Evolutionary conservation across 306 rosid genomes (phyloP).

Genomic region (Rubus idaeus): DNA sequence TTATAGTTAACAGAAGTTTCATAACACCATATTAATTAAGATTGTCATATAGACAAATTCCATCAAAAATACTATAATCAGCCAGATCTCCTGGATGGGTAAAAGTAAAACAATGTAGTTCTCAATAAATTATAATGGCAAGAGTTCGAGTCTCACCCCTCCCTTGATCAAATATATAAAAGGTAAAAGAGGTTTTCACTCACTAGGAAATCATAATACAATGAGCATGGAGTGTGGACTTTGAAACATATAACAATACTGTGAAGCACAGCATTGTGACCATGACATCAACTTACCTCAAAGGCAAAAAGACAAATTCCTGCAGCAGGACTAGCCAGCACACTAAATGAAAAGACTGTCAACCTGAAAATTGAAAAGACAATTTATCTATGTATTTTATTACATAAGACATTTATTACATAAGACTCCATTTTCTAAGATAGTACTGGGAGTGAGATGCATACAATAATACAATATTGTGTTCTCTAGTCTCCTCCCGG

Average conservation of each 20-base stretch:
- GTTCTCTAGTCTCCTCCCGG: neutral
- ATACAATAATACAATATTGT: neutral
- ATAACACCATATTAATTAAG: neutral
- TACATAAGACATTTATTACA: neutral
- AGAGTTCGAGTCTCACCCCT: neutral
- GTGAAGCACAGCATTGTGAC: constrained; percentile 5
- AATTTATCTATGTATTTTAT: neutral
- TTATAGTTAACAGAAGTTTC: neutral
- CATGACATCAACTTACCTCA: constrained; percentile 47
- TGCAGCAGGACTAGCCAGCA: constrained; percentile 61
- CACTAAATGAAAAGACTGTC: constrained; percentile 66
- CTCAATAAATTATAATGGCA: neutral
- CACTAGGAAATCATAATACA: neutral
- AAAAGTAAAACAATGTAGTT: neutral
- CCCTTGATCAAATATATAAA: neutral
- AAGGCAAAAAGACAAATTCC: constrained; percentile 54
- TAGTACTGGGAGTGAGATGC: neutral
- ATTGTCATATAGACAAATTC: neutral
- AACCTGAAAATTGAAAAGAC: constrained; percentile 44
- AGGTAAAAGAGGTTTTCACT: neutral
- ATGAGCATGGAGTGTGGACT: neutral
- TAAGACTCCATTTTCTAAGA: neutral
- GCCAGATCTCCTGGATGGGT: neutral
- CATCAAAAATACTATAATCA: neutral
- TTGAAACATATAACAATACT: neutral